Conservation (phyloP, 1,284 basidiomycete species). For the Schizopora paradoxa region DNA sequence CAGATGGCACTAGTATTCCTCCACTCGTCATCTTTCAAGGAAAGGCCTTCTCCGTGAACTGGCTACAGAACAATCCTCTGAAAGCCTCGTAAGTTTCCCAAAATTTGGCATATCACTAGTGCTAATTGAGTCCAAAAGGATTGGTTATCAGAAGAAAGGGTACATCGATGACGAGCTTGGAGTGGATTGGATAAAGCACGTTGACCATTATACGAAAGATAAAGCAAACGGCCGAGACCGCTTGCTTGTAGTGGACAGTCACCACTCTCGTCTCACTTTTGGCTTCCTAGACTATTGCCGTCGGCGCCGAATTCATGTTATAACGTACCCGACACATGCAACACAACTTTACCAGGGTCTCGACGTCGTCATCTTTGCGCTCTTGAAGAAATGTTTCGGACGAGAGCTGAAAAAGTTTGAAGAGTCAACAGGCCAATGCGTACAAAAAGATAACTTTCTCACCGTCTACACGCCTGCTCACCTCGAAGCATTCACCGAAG, state of each 20-base stretch:
- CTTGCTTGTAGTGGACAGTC: not conserved
- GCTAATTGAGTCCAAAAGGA: not conserved
- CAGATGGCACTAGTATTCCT: constrained; percentile 3
- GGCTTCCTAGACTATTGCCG: constrained; percentile 1
- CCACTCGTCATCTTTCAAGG: constrained; percentile 1
- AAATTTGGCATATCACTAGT: not conserved
- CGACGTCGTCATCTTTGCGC: constrained; percentile 2
- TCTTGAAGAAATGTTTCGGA: not conserved
- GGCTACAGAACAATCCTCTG: constrained; percentile 6
- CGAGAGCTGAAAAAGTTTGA: constrained; percentile 1
- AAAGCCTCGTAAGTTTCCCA: constrained; percentile 3
- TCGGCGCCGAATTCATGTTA: not conserved
- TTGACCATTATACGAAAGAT: constrained; percentile 1
- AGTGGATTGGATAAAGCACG: constrained; percentile 3
- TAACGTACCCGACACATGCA: constrained; percentile 1
- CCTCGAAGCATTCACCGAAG: not conserved
- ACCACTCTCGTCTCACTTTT: not conserved
- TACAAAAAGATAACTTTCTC: constrained; percentile 1
- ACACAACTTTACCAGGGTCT: constrained; percentile 5
- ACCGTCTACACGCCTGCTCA: constrained; percentile 4
- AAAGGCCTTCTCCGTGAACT: not conserved
- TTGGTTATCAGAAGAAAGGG: constrained; percentile 3
- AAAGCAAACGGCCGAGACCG: not conserved
- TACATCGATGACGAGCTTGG: constrained; percentile 3
- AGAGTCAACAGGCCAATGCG: not conserved